Evolutionary conservation across 192 early-diverging fungal genomes (phyloP).

Genomic region (Coemansia sp.): DNA sequence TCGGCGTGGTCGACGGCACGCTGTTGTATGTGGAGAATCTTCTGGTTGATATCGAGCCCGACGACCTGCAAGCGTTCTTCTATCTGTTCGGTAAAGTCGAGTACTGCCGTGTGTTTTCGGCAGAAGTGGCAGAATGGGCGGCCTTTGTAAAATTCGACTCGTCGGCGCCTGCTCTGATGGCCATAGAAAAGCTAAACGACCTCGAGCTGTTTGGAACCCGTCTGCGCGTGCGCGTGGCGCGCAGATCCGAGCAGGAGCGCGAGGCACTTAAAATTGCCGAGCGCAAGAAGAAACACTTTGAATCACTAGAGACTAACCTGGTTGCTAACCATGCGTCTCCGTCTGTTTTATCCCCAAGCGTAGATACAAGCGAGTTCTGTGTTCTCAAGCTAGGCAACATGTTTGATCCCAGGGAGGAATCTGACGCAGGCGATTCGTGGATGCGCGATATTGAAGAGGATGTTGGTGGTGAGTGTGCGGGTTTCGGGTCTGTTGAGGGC

Average conservation of each 20-base stretch:
- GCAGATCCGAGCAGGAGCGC: slow-evolving; percentile 25
- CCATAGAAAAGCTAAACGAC: slow-evolving; percentile 81
- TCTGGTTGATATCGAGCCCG: slow-evolving; percentile 61
- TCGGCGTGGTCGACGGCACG: slow-evolving; percentile 26
- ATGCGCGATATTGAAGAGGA: slow-evolving; percentile 81
- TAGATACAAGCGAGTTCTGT: not conserved
- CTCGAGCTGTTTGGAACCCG: slow-evolving; percentile 68
- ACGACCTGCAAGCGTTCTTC: slow-evolving; percentile 77
- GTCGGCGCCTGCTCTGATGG: slow-evolving; percentile 69
- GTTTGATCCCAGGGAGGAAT: slow-evolving; percentile 60
- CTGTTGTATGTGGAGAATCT: slow-evolving; percentile 65
- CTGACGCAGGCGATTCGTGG: slow-evolving; percentile 68
- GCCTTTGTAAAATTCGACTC: slow-evolving; percentile 58
- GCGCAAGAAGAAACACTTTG: not conserved
- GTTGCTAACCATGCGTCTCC: not conserved
- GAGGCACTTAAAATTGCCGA: slow-evolving; percentile 18
- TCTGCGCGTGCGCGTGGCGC: slow-evolving; percentile 36
- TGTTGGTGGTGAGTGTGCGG: slow-evolving; percentile 75
- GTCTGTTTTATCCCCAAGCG: not conserved
- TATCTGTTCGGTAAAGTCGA: slow-evolving; percentile 84
- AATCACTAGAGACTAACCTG: not conserved
- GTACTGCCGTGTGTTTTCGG: slow-evolving; percentile 76
- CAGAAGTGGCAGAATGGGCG: slow-evolving; percentile 71
- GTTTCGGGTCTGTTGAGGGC: slow-evolving; percentile 73
- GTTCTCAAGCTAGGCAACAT: slow-evolving; percentile 25